Evolutionary conservation across 2,329 filamentous ascomycete genomes (phyloP).

Genomic region (Diaporthe destruens): DNA sequence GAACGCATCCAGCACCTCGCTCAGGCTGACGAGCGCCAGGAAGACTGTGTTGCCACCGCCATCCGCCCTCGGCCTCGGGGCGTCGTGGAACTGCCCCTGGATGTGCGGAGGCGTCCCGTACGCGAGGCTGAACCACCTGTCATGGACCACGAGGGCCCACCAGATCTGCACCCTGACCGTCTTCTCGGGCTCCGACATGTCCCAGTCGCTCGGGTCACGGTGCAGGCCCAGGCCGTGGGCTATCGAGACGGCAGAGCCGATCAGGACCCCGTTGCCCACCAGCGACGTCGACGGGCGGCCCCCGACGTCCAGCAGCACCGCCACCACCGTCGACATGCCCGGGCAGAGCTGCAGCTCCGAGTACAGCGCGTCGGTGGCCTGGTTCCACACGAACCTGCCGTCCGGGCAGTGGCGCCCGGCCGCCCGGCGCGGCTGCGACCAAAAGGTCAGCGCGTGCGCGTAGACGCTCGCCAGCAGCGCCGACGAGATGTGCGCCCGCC

Average conservation of each 20-base stretch:
- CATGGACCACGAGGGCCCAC: slow-evolving; percentile 68
- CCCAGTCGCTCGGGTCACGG: slow-evolving; percentile 64
- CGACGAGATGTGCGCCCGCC: slow-evolving; percentile 64
- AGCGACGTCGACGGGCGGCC: slow-evolving; percentile 72
- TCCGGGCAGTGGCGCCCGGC: slow-evolving; percentile 65
- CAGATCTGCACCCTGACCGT: slow-evolving; percentile 65
- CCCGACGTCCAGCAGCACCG: slow-evolving; percentile 69
- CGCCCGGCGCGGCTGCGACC: slow-evolving; percentile 61
- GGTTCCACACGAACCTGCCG: slow-evolving; percentile 71
- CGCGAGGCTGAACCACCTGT: slow-evolving; percentile 67
- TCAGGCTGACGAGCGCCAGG: slow-evolving; percentile 59
- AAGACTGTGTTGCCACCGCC: slow-evolving; percentile 51
- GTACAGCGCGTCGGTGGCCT: slow-evolving; percentile 70
- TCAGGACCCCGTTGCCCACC: slow-evolving; percentile 66
- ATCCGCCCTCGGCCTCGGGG: slow-evolving; percentile 50
- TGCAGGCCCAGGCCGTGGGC: slow-evolving; percentile 68
- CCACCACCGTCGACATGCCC: slow-evolving; percentile 68
- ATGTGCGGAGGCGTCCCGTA: slow-evolving; percentile 67
- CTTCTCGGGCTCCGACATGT: slow-evolving; percentile 64
- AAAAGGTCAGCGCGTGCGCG: slow-evolving; percentile 69
- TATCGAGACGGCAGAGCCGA: slow-evolving; percentile 65
- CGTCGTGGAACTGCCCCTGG: slow-evolving; percentile 59
- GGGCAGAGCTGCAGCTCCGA: slow-evolving; percentile 70
- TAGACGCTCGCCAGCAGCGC: slow-evolving; percentile 69
- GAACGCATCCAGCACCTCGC: slow-evolving; percentile 56